phyloP scores from a whole-genome alignment of 768 basidiomycete genomes.

The Boletus vermiculosoides region DNA sequence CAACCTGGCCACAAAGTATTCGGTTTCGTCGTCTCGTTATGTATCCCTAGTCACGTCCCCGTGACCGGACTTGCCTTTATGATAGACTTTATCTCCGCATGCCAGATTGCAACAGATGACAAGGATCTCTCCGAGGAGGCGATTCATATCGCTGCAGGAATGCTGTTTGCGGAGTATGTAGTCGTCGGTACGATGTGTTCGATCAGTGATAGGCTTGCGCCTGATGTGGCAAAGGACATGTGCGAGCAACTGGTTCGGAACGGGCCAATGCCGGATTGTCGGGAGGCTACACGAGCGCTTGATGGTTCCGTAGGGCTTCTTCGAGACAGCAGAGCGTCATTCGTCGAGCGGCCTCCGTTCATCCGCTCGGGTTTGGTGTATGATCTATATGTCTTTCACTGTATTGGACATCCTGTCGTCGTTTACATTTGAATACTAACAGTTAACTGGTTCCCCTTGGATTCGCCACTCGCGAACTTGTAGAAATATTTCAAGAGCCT shows the following conservation, averaged over 20 bases:
- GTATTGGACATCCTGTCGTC: neutral
- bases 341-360: neutral
- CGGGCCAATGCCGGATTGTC: neutral
- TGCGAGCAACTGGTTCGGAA: constrained; percentile 21
- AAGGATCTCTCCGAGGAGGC: constrained; percentile 36
- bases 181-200: constrained; percentile 50
- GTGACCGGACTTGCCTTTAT: constrained; percentile 36
- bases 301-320: too few relatives aligned
- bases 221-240: constrained; percentile 32
- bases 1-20: too few relatives aligned
- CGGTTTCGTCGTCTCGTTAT: too few relatives aligned
- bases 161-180: constrained; percentile 36
- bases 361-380: neutral
- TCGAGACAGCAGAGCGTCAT: too few relatives aligned
- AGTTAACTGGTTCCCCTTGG: too few relatives aligned
- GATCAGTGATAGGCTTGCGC: constrained; percentile 38
- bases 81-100: constrained; percentile 49
- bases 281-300: constrained; percentile 3
- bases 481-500: too few relatives aligned
- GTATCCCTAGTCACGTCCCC: constrained; percentile 6
- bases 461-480: too few relatives aligned
- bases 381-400: neutral
- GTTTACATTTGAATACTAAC: too few relatives aligned
- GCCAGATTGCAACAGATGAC: constrained; percentile 42
- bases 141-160: constrained; percentile 43